phyloP scores from a whole-genome alignment of 495 filamentous ascomycete genomes.

The Trichocladium uniseriatum region DNA sequence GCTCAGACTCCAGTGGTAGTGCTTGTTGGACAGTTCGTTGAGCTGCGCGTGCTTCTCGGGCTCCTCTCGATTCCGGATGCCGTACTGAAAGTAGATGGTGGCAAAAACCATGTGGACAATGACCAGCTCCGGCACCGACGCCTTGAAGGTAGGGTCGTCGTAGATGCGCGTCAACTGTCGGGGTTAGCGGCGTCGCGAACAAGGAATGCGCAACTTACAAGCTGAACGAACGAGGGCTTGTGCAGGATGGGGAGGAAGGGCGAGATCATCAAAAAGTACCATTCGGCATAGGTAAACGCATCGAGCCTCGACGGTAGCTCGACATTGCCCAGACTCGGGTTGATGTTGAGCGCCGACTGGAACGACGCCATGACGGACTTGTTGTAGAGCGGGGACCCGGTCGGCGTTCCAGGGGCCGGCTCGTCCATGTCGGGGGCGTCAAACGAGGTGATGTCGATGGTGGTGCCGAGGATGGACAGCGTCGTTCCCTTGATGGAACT shows the following conservation, averaged over 20 bases:
- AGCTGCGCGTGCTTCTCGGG: conserved; percentile 41
- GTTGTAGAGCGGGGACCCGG: conserved; percentile 43
- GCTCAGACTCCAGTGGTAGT: conserved; percentile 64
- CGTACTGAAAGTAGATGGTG: conserved; percentile 65
- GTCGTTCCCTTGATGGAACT: conserved; percentile 67
- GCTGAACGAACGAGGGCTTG: conserved; percentile 55
- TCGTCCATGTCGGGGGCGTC: conserved; percentile 55
- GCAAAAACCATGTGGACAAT: conserved; percentile 70
- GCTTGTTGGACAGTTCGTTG: conserved; percentile 56
- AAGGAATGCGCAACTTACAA: conserved; percentile 39
- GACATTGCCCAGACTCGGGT: conserved; percentile 43
- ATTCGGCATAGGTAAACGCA: conserved; percentile 53
- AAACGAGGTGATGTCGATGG: conserved; percentile 68
- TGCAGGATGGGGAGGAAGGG: conserved; percentile 66
- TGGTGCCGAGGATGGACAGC: conserved; percentile 62
- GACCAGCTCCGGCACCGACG: conserved; percentile 56
- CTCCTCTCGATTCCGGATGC: conserved; percentile 50
- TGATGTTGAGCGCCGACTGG: conserved; percentile 49
- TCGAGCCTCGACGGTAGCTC: conserved; percentile 49
- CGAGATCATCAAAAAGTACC: conserved; percentile 63
- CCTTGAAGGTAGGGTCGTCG: conserved; percentile 50
- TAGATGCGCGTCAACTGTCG: conserved; percentile 51
- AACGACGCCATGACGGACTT: conserved; percentile 63
- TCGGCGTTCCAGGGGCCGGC: conserved; percentile 35
- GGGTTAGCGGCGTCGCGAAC: conserved; percentile 1